Evolutionary conservation across 352 stramenopile genomes (phyloP).

Genomic region (Halophytophthora batemanensis): DNA sequence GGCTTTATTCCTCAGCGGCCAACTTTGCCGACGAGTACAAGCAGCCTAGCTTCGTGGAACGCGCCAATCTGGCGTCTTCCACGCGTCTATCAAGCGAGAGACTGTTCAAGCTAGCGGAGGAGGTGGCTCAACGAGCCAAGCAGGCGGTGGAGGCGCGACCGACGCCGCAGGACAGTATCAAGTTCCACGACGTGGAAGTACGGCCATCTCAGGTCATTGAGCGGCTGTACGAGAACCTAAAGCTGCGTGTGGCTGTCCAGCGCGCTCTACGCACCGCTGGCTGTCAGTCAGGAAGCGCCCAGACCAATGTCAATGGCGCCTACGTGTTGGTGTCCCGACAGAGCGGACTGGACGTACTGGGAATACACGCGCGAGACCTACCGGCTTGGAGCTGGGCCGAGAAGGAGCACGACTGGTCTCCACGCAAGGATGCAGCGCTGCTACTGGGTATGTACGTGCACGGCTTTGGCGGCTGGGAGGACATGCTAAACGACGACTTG

Average conservation of each 20-base stretch:
- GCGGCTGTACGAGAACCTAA: slow-evolving; percentile 83
- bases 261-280: slow-evolving; percentile 51
- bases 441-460: slow-evolving; percentile 83
- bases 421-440: slow-evolving; percentile 73
- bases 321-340: slow-evolving; percentile 76
- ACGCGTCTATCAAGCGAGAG: slow-evolving; percentile 59
- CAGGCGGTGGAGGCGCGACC: slow-evolving; percentile 41
- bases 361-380: slow-evolving; percentile 58
- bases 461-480: slow-evolving; percentile 83
- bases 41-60: slow-evolving; percentile 69
- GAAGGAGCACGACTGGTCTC: slow-evolving; percentile 80
- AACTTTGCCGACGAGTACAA: slow-evolving; percentile 80
- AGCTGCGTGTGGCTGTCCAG: slow-evolving; percentile 80
- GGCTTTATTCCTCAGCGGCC: slow-evolving; percentile 43
- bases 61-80: slow-evolving; percentile 46
- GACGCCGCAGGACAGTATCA: slow-evolving; percentile 72
- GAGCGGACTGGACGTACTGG: slow-evolving; percentile 59
- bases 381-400: slow-evolving; percentile 73
- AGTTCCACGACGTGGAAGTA: slow-evolving; percentile 74
- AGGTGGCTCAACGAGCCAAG: slow-evolving; percentile 60
- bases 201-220: slow-evolving; percentile 74
- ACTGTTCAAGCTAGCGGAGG: slow-evolving; percentile 51
- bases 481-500: slow-evolving; percentile 81
- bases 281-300: slow-evolving; percentile 36
- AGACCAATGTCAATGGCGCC: slow-evolving; percentile 47